Evolutionary conservation across 2,329 filamentous ascomycete genomes (phyloP), one percentile per base, ranked within the genome.

Genomic region (Pleoardoris graminearum): DNA sequence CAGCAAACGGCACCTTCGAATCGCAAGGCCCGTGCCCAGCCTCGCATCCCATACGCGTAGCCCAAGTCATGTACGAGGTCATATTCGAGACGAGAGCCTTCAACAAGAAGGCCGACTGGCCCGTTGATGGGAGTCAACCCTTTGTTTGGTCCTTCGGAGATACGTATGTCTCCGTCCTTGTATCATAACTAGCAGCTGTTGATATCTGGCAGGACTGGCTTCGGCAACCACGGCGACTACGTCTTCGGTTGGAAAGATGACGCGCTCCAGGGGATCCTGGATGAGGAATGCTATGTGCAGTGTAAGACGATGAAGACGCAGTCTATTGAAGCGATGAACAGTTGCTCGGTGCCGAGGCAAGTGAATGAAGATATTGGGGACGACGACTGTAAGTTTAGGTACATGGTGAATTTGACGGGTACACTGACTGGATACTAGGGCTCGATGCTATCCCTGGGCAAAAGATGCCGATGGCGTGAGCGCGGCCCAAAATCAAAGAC

Each of bases 221-320:
- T 75, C 19, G 79, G 77, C 2, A 79, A 78, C 22, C 79, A 81
- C 66, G 79, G 77, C 21, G 79, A 81, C 66, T 81, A 81, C 63
- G 66, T 81, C 52, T 81, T 81, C 62, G 79, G 79, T 50, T 81
- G 79, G 79, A 76, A 80, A 63, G 76, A 71, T 54, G 70, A 80
- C 62, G 68, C 75, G 8, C 74, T 81, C 41, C 79, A 81, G 66
- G 76, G 62, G 42, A 61, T 63, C 21, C 51, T 68, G 58, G 62
- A 68, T 25, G 80, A 75, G 60, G 58, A 58, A 30, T 67, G 63
- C 49, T 67, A 71, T 78, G 62, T 66, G 14, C 45, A 59, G 27
- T 67, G 79, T 65, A 61, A 74, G 29, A 66, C 66, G 12, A 74
- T 81, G 64, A 76, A 73, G 42, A 75, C 74, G 51, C 78, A 80